Evolutionary conservation across 768 basidiomycete genomes (phyloP), one percentile per base, ranked within the genome.

Genomic region (Kwoniella pini): DNA sequence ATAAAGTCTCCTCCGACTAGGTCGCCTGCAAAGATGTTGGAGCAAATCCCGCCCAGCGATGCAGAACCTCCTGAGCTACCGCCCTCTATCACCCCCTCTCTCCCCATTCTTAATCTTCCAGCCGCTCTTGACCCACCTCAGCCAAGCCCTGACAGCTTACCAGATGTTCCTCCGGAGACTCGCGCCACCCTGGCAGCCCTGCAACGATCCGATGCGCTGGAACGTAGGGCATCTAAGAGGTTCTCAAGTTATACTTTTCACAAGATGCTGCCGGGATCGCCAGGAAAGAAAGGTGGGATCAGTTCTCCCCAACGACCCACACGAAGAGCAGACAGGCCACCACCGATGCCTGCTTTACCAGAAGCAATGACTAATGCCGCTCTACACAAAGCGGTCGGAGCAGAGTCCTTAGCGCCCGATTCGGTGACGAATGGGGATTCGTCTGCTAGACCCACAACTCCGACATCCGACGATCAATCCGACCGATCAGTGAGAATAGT

Each of bases 231-330:
- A 17, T 93, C 90, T 21, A 97, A 97, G 75, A 89, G 96, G 0
- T 98, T 93, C 80, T 96, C 93, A 42, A 87, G 87, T 1, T 98
- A 95, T 76, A 90, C 93, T 65, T 89, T 97, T 70, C 87, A 88
- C 46, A 94, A 94, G 80, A 94, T 98, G 88, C 87, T 78, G 0
- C 77, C 91, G 2, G 86, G 87, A 15, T 83, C 54, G 56, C 80
- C 55, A 7, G 50, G 57, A 6, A 57, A 62, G 42, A 67, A 65
- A 48, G 27, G 60, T 40, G 45, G 44, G 40, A 21, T 51, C 28
- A 48, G 60, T 39, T 63, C 62, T 64, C 75, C 75, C 1, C 67
- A 68, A 54, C 43, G 75, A 48, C 75, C 75, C n/a, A 64, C 58
- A 17, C 40, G 71, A 42, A 40, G 71, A 33, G 68, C 58, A 5